Evolutionary conservation across 495 filamentous ascomycete species (phyloP).

Genomic region (Penicillium parvum): DNA sequence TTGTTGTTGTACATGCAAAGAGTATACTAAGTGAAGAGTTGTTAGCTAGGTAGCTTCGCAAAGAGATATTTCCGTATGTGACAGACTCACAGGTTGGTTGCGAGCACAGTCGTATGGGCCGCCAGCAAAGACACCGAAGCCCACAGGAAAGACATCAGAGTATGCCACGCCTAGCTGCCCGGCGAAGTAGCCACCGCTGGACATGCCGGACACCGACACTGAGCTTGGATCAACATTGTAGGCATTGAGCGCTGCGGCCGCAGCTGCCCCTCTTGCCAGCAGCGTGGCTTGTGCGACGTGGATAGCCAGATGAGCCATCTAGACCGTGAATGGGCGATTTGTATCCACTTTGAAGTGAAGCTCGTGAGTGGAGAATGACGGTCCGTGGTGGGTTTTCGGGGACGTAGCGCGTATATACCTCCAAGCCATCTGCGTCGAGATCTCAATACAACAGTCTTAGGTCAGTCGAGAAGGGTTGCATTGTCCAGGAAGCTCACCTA

Average conservation of each 20-base stretch:
- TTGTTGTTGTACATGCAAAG: constrained; percentile 11
- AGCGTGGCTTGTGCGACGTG: too few relatives aligned
- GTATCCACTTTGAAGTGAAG: too few relatives aligned
- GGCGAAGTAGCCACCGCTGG: constrained; percentile 10
- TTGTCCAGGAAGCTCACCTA: too few relatives aligned
- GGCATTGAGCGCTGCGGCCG: not conserved
- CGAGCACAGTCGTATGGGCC: constrained; percentile 14
- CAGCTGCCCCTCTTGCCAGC: too few relatives aligned
- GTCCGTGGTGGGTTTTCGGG: too few relatives aligned
- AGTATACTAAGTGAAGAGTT: not conserved
- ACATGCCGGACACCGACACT: constrained; percentile 12
- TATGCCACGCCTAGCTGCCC: constrained; percentile 14
- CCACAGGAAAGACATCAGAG: constrained; percentile 9
- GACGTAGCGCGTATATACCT: too few relatives aligned
- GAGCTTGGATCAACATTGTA: constrained; percentile 1
- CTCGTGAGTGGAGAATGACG: too few relatives aligned
- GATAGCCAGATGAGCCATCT: too few relatives aligned
- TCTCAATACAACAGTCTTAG: too few relatives aligned
- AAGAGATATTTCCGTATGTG: not conserved
- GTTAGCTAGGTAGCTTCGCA: not conserved
- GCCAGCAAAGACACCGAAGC: constrained; percentile 14
- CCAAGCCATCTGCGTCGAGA: too few relatives aligned
- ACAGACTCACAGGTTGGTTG: constrained; percentile 3
- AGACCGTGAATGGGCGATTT: too few relatives aligned
- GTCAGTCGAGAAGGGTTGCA: too few relatives aligned